Conservation (phyloP, 108 stramenopile species). For the Discostella pseudostelligera region DNA sequence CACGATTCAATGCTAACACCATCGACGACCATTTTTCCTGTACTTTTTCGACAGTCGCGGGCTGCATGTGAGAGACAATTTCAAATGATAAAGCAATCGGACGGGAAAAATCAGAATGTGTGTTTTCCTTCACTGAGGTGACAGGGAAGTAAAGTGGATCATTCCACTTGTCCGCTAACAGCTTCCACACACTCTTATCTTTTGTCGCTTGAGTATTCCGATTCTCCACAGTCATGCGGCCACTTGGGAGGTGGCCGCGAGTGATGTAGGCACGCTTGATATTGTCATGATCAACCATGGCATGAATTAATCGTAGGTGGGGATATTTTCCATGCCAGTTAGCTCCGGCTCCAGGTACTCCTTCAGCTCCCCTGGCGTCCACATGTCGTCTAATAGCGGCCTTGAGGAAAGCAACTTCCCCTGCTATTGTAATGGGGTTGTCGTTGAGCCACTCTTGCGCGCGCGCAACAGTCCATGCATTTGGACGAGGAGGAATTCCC, state of each 20-base stretch:
- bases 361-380: neutral
- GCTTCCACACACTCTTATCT: neutral
- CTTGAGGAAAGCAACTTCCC: neutral
- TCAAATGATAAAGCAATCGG: neutral
- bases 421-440: neutral
- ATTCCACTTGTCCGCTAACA: slow-evolving; percentile 2
- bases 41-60: neutral
- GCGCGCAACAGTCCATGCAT: neutral
- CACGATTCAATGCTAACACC: neutral
- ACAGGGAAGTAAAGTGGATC: neutral
- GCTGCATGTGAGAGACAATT: neutral
- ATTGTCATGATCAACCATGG: neutral
- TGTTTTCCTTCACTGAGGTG: neutral
- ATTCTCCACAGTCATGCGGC: neutral
- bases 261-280: neutral
- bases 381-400: neutral
- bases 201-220: neutral
- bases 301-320: slow-evolving; percentile 1
- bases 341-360: neutral
- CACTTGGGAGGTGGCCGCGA: neutral
- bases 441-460: neutral
- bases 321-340: slow-evolving; percentile 3
- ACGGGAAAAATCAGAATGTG: neutral
- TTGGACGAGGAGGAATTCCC: neutral
- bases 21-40: neutral